phyloP scores from a whole-genome alignment of 345 rosid species.

The Hypericum androsaemum region DNA sequence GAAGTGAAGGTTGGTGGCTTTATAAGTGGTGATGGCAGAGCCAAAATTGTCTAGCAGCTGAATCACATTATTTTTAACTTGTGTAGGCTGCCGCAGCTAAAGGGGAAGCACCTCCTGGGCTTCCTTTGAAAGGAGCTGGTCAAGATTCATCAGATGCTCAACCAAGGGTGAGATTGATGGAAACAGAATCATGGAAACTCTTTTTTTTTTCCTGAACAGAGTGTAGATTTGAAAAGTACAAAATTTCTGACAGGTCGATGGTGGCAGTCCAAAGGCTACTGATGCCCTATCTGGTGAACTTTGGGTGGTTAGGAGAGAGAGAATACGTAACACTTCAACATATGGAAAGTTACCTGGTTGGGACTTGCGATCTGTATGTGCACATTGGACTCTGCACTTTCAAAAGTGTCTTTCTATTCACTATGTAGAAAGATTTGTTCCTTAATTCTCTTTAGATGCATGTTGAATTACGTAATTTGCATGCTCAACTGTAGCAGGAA shows the following conservation, averaged over 20 bases:
- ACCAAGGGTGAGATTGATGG: conserved; percentile 47
- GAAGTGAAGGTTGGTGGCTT: conserved; percentile 75
- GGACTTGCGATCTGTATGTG: conserved; percentile 98
- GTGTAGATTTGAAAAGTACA: conserved; percentile 10
- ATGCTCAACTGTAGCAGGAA: too few relatives aligned
- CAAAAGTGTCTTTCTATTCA: too few relatives aligned
- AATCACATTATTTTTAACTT: conserved; percentile 10
- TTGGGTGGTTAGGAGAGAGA: conserved; percentile 81
- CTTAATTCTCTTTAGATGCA: too few relatives aligned
- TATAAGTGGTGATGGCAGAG: neutral
- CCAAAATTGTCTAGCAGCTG: conserved; percentile 9
- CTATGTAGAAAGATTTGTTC: too few relatives aligned
- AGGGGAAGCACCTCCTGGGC: conserved; percentile 99
- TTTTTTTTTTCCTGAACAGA: conserved; percentile 9
- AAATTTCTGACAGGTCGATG: conserved; percentile 48
- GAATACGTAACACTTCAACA: conserved; percentile 73
- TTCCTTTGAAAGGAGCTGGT: conserved; percentile 95
- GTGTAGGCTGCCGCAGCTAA: conserved; percentile 97
- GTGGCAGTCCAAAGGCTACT: conserved; percentile 68
- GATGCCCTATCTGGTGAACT: conserved; percentile 96
- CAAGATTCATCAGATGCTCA: conserved; percentile 91
- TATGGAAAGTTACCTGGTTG: conserved; percentile 85
- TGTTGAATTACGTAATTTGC: too few relatives aligned
- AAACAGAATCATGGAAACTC: conserved; percentile 2
- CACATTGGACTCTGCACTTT: neutral